Conservation (phyloP, 75 land plant genomes). For the Pinus taeda region DNA sequence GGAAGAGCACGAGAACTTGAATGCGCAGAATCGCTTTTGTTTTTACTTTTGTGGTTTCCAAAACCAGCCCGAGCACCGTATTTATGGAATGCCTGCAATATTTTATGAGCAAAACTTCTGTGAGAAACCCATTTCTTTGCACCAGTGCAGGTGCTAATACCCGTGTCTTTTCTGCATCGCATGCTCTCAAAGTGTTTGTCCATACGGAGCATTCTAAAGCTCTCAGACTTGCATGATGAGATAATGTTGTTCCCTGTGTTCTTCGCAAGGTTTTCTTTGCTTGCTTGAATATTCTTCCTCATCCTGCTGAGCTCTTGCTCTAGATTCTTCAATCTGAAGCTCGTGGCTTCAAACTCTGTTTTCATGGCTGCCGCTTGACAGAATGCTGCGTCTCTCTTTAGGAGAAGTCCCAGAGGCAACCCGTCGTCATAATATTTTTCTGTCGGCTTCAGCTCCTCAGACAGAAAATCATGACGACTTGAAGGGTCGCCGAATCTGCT, state of each 20-base stretch:
- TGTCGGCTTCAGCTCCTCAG: slow-evolving; percentile 1
- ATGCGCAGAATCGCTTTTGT: too few species aligned
- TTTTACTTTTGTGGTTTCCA: too few species aligned
- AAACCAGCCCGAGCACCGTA: too few species aligned
- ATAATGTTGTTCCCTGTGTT: too few species aligned
- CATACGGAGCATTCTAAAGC: too few species aligned
- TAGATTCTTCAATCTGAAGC: slow-evolving; percentile 66
- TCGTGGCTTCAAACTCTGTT: slow-evolving; percentile 67
- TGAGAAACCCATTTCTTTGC: too few species aligned
- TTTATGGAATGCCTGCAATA: too few species aligned
- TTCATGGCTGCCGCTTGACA: slow-evolving; percentile 17
- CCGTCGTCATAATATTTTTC: background rate
- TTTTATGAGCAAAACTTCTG: background rate
- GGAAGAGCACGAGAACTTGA: too few species aligned
- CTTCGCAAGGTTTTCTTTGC: background rate
- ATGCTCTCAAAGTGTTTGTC: too few species aligned
- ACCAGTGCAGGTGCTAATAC: too few species aligned
- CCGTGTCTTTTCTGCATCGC: too few species aligned
- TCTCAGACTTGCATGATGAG: too few species aligned
- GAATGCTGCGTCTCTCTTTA: slow-evolving; percentile 24
- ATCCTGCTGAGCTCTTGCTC: slow-evolving; percentile 61
- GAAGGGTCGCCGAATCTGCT: slow-evolving; percentile 17
- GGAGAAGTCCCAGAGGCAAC: slow-evolving; percentile 32
- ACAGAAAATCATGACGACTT: slow-evolving; percentile 31
- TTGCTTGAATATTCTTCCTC: slow-evolving; percentile 40